Evolutionary conservation across 306 rosid genomes (phyloP), one percentile per base, ranked within the genome.

Genomic region (Quercus engelmannii): DNA sequence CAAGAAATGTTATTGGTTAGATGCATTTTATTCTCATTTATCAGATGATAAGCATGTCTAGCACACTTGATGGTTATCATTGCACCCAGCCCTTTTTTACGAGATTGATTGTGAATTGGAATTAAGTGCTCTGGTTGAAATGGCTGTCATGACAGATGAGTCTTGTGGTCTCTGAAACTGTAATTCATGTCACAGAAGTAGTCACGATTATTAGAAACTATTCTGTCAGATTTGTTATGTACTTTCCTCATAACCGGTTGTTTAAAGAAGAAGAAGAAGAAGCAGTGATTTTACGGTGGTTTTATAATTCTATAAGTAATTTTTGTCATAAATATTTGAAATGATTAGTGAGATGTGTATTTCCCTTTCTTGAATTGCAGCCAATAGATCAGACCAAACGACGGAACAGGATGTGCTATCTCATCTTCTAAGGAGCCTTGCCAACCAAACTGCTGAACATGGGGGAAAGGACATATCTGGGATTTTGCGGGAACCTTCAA

Each of bases 381-480:
- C 94, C 82, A 89, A 84, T 79, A 88, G 86, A 80, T 88, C 93
- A 72, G 89, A 90, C 80, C 93, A 90, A 81, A 83, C 88, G 20
- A 87, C 93, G 9, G 94, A 94, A 69, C 97, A 88, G 82, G 92
- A 94, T 89, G 79, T 94, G 64, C 80, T 92, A 41, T 67, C 97
- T 75, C 93, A 94, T 88, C 86, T 94, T 83, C 58, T 94, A 78
- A 86, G 85, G 86, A 90, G 88, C 77, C 85, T 90, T 73, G 89
- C 93, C 46, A 86, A 81, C 82, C 92, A 84, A 75, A 69, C 82
- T 81, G 89, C 85, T 74, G 89, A 89, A 26, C 87, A 78, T 8
- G 93, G 88, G 80, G 69, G 69, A 35, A 88, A 76, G 65, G 85
- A 75, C 78, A 74, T 90, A 81, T 80, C 92, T 70, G 83, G 85